These are phyloP conservation scores for Anethum foeniculum DNA, from an alignment of 140 eudicot genomes.

Conservation along the genomic window DNA sequence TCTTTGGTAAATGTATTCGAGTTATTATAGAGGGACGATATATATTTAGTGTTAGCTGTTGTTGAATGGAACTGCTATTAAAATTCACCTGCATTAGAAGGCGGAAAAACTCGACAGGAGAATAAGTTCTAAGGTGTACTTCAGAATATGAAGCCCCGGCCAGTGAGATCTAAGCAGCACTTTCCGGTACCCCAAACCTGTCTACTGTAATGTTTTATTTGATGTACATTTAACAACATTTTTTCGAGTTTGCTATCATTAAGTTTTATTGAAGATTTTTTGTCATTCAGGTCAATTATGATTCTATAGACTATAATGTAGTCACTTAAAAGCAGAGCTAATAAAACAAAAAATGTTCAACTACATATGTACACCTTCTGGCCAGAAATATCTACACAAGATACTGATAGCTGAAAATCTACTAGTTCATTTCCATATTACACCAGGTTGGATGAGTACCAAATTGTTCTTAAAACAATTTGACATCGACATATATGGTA, in stretches of 20 bases:
- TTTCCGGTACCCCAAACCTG: no score
- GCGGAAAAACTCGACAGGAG: not conserved
- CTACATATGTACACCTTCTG: slow-evolving; percentile 5
- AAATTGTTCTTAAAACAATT: not conserved
- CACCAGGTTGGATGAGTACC: not conserved
- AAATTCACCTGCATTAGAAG: not conserved
- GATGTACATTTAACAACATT: no score
- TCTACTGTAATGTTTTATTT: no score
- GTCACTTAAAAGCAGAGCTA: no score
- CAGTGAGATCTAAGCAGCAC: no score
- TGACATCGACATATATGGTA: not conserved
- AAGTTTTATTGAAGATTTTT: not conserved
- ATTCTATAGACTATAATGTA: no score
- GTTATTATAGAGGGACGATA: not conserved
- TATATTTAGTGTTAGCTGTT: not conserved
- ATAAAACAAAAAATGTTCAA: no score
- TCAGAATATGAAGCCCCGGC: no score
- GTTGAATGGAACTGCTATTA: not conserved
- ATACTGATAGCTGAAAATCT: not conserved
- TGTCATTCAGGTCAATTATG: no score
- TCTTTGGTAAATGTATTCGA: not conserved
- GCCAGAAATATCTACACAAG: not conserved
- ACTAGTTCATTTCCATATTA: not conserved
- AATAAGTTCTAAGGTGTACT: not conserved
- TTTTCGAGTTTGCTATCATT: no score